Evolutionary conservation across 257 asterid genomes (phyloP), one percentile per base, ranked within the genome.

Genomic region (Gardenia jasminoides): DNA sequence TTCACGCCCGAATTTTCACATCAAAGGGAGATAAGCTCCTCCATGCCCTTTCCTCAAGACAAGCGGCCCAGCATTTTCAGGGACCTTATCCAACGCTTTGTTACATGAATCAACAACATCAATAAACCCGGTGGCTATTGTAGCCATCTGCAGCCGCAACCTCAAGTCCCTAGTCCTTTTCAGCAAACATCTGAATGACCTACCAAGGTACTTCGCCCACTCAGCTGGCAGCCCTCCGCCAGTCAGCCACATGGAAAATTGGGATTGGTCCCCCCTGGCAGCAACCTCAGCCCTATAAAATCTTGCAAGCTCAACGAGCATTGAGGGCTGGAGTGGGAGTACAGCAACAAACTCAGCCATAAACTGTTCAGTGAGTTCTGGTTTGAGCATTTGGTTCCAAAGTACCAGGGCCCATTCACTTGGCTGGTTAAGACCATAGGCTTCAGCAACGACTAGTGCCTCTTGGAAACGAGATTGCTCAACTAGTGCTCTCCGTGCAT

Each of bases 351-450:
- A 96, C 77, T 96, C 98, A 11, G 97, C 93, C 67, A 93, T 92
- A 81, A 96, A 96, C 78, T 88, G 97, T 86, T 96, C 97, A 4
- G 91, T 89, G 11, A 88, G 91, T 82, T 96, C 99, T 2, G 99
- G 99, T 78, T 91, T 90, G 30, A 93, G 96, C 99, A 96, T 96
- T 83, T 91, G 98, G 85, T 96, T 96, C 99, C 99, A 96, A 76
- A 96, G 90, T 33, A 96, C 99, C 52, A 91, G 90, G 62, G 99
- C 98, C 99, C 99, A 96, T 70, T 96, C 99, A 48, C 98, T 88
- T 3, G 99, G 92, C 84, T 93, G 98, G 90, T 96, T 96, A 66
- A 96, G 97, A 74, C 90, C 88, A 76, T 96, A 96, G 74, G 99
- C 99, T 84, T 96, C 99, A 68, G 99, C 99, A 70, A 96, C 99